These are phyloP conservation scores for Phytophthora parvispora DNA, from an alignment of 352 stramenopile genomes.

Conservation along the genomic window DNA sequence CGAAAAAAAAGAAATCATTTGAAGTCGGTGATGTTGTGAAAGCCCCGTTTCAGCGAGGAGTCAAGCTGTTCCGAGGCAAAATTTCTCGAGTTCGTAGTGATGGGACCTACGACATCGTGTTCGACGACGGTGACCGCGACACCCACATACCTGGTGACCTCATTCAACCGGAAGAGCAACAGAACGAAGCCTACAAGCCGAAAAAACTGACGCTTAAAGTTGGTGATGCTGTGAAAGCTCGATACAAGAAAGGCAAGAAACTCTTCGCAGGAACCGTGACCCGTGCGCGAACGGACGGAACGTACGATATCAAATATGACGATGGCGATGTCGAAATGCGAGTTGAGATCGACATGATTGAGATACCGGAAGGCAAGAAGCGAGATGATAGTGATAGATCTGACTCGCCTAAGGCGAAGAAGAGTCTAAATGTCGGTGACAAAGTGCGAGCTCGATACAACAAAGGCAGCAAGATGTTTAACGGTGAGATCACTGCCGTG, in stretches of 20 bases:
- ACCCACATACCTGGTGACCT: slow-evolving; percentile 33
- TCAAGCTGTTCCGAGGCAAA: slow-evolving; percentile 49
- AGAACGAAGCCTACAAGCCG: slow-evolving; percentile 31
- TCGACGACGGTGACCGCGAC: slow-evolving; percentile 52
- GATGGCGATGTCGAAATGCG: slow-evolving; percentile 57
- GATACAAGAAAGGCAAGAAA: slow-evolving; percentile 48
- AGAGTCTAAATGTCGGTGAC: slow-evolving; percentile 39
- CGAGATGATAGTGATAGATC: neutral
- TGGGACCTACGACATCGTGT: slow-evolving; percentile 59
- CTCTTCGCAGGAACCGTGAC: slow-evolving; percentile 55
- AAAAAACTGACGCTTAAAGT: slow-evolving; percentile 27
- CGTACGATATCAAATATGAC: slow-evolving; percentile 80
- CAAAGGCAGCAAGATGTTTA: slow-evolving; percentile 50
- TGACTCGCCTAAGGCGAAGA: neutral
- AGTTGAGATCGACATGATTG: slow-evolving; percentile 34
- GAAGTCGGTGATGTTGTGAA: slow-evolving; percentile 63
- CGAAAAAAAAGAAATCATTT: slow-evolving; percentile 13
- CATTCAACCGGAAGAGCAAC: slow-evolving; percentile 38
- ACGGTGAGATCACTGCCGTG: slow-evolving; percentile 34
- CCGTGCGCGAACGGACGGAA: slow-evolving; percentile 56
- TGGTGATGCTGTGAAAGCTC: slow-evolving; percentile 50
- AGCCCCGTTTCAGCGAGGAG: slow-evolving; percentile 52
- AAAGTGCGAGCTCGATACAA: slow-evolving; percentile 57
- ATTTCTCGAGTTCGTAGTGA: slow-evolving; percentile 51
- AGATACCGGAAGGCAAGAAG: slow-evolving; percentile 19